Evolutionary conservation across 2,329 filamentous ascomycete genomes (phyloP).

Genomic region (Xylaria sp.): DNA sequence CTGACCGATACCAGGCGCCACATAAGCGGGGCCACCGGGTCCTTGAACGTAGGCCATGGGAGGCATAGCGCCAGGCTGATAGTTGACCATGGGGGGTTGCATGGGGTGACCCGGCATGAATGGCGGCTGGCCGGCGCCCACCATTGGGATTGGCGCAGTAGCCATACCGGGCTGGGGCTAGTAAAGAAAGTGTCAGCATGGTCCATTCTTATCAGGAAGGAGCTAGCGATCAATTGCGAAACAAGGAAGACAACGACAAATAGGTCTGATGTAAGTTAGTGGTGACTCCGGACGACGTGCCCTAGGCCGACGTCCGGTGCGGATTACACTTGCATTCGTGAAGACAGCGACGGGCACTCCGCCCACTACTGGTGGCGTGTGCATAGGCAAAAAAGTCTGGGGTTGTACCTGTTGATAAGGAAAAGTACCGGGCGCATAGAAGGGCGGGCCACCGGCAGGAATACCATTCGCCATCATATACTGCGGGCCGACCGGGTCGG

Average conservation of each 20-base stretch:
- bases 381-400: constrained; percentile 30
- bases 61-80: constrained; percentile 23
- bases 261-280: background rate
- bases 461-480: constrained; percentile 45
- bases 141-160: constrained; percentile 43
- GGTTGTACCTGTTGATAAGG: constrained; percentile 43
- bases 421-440: constrained; percentile 35
- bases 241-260: background rate
- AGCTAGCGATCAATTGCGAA: background rate
- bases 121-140: constrained; percentile 39
- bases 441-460: constrained; percentile 11
- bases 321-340: constrained; percentile 38
- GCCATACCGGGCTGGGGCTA: constrained; percentile 43
- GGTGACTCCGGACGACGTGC: constrained; percentile 23
- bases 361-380: constrained; percentile 14
- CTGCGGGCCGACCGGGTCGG: constrained; percentile 53
- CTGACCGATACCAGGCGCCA: constrained; percentile 27
- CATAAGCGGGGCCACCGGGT: constrained; percentile 15
- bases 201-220: constrained; percentile 1
- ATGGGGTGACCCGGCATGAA: constrained; percentile 32
- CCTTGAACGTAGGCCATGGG: constrained; percentile 25
- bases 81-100: constrained; percentile 6
- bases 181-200: constrained; percentile 41
- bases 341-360: background rate
- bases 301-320: constrained; percentile 1